These are phyloP conservation scores for Stereocaulon alpinum DNA, from an alignment of 495 filamentous ascomycete species.

Conservation along the genomic window DNA sequence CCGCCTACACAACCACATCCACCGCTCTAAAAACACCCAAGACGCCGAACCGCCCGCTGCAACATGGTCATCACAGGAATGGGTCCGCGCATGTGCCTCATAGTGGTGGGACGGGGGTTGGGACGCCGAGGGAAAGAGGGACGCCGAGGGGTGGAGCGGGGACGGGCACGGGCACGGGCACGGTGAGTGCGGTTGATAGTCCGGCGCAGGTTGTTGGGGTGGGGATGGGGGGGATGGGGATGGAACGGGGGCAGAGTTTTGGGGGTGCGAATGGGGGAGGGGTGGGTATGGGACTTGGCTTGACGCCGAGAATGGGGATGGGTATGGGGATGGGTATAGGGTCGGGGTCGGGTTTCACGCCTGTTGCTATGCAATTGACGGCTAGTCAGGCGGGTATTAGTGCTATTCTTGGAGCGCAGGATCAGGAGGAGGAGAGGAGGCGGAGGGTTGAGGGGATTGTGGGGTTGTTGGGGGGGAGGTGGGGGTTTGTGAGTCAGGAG, in stretches of 20 bases:
- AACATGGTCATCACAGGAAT: slow-evolving; percentile 50
- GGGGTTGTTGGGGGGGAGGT: slow-evolving; percentile 30
- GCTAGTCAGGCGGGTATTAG: slow-evolving; percentile 6
- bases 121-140: background rate
- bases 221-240: slow-evolving; percentile 7
- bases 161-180: slow-evolving; percentile 1
- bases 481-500: slow-evolving; percentile 60
- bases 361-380: slow-evolving; percentile 12
- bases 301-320: slow-evolving; percentile 8
- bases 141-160: background rate
- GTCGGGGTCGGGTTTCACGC: background rate
- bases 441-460: slow-evolving; percentile 42
- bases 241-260: slow-evolving; percentile 10
- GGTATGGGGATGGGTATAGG: slow-evolving; percentile 5
- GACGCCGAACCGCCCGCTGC: slow-evolving; percentile 81
- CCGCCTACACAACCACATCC: slow-evolving; percentile 1
- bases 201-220: slow-evolving; percentile 5
- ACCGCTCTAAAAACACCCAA: slow-evolving; percentile 14
- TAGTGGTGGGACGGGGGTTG: slow-evolving; percentile 4
- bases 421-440: slow-evolving; percentile 43
- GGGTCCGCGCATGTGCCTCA: background rate
- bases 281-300: slow-evolving; percentile 3
- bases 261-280: background rate
- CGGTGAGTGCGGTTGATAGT: slow-evolving; percentile 1
- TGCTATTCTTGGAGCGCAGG: slow-evolving; percentile 10